These are phyloP conservation scores for Boeremia exigua DNA, from an alignment of 2,329 filamentous ascomycete species.

Conservation along the genomic window DNA sequence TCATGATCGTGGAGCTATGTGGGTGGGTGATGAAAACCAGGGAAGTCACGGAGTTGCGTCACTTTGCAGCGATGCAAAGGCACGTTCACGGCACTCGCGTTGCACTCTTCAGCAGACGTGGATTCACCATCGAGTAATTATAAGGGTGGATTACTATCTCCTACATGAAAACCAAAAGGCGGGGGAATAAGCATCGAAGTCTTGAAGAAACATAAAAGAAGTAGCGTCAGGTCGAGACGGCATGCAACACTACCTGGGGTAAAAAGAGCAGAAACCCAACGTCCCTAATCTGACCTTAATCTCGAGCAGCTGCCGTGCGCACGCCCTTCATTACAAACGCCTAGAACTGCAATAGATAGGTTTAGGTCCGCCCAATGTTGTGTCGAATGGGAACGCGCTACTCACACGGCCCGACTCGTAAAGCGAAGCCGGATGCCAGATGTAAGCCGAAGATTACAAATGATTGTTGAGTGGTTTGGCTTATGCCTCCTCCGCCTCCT, in stretches of 20 bases:
- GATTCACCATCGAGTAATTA: constrained; percentile 41
- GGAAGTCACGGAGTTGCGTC: background rate
- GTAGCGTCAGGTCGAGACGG: constrained; percentile 44
- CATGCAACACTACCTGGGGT: constrained; percentile 32
- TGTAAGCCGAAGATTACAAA: constrained; percentile 9
- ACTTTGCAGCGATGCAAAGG: no score
- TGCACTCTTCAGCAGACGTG: background rate
- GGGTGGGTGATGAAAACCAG: background rate
- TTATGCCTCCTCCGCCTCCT: constrained; percentile 43
- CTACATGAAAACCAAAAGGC: constrained; percentile 47
- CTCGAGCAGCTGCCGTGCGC: constrained; percentile 35
- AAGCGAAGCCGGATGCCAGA: constrained; percentile 14
- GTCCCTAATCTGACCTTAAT: constrained; percentile 30
- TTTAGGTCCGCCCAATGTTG: constrained; percentile 28
- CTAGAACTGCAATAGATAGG: constrained; percentile 37
- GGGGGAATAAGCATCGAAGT: constrained; percentile 51
- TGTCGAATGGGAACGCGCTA: constrained; percentile 38
- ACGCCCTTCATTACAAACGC: constrained; percentile 43
- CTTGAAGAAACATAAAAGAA: constrained; percentile 51
- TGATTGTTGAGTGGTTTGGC: constrained; percentile 7
- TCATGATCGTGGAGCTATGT: background rate
- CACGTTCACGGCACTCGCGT: background rate
- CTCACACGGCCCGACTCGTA: constrained; percentile 24
- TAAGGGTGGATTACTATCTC: constrained; percentile 50
- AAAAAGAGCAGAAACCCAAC: constrained; percentile 38